These are phyloP conservation scores for Capniomyces stellatus DNA, from an alignment of 371 early-diverging fungal genomes.

Conservation along the genomic window DNA sequence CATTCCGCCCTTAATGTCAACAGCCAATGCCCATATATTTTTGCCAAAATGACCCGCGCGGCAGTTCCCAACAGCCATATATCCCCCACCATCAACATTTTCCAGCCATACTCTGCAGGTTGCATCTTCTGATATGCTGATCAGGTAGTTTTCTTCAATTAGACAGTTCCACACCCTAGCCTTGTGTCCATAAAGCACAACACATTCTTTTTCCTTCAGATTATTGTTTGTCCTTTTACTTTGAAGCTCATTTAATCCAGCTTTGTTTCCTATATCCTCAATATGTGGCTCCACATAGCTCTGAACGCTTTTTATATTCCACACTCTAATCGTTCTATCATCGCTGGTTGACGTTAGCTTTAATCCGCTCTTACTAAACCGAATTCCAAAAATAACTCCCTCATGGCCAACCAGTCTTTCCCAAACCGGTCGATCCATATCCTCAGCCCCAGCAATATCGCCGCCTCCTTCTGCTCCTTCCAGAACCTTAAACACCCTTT, in stretches of 20 bases:
- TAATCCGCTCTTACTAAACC: slow-evolving; percentile 39
- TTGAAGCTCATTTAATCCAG: too few relatives aligned
- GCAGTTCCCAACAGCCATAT: slow-evolving; percentile 36
- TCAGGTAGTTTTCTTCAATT: slow-evolving; percentile 33
- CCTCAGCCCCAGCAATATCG: slow-evolving; percentile 5
- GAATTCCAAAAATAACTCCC: slow-evolving; percentile 66
- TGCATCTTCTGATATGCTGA: slow-evolving; percentile 57
- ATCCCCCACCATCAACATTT: slow-evolving; percentile 14
- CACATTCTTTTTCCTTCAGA: too few relatives aligned
- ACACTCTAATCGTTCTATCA: slow-evolving; percentile 66
- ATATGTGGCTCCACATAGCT: too few relatives aligned
- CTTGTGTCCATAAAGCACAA: slow-evolving; percentile 53
- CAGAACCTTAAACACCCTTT: too few relatives aligned
- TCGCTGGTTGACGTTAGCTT: slow-evolving; percentile 57
- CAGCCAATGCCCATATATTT: slow-evolving; percentile 63
- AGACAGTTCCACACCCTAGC: slow-evolving; percentile 70
- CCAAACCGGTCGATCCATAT: slow-evolving; percentile 5
- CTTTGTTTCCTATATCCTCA: too few relatives aligned
- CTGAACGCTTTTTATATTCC: slow-evolving; percentile 19
- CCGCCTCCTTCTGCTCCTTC: too few relatives aligned
- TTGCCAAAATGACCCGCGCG: slow-evolving; percentile 68
- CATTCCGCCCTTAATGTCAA: background rate
- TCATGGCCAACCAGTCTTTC: slow-evolving; percentile 13
- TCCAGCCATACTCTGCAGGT: slow-evolving; percentile 60
- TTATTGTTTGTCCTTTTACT: too few relatives aligned